These are phyloP conservation scores for Daedaleopsis sinensis DNA, from an alignment of 768 basidiomycete genomes.

Conservation along the genomic window DNA sequence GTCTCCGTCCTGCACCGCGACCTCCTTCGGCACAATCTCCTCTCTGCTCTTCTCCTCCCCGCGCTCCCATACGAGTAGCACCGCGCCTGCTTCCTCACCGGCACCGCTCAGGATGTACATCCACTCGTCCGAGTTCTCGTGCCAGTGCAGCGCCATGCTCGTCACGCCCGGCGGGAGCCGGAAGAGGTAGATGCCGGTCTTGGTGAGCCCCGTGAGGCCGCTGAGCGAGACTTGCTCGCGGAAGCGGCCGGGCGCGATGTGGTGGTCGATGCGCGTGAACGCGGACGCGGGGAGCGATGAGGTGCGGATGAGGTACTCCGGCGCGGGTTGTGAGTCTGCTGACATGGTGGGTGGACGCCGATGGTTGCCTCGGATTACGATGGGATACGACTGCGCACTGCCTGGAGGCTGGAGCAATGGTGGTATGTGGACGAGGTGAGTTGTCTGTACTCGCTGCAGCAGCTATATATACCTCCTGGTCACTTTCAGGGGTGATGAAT, in stretches of 20 bases:
- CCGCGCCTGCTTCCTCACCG: conserved; percentile 17
- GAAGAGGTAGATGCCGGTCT: conserved; percentile 25
- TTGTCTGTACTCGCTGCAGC: too few relatives aligned
- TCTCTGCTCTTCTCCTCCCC: not conserved
- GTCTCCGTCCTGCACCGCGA: conserved; percentile 21
- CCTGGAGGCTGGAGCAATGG: too few relatives aligned
- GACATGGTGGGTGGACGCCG: not conserved
- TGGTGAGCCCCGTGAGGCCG: conserved; percentile 21
- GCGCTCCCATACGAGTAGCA: conserved; percentile 19
- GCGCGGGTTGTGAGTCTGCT: not conserved
- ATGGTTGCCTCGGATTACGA: too few relatives aligned
- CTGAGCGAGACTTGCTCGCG: conserved; percentile 21
- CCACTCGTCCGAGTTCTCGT: conserved; percentile 27
- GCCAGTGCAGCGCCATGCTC: conserved; percentile 25
- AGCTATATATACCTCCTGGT: too few relatives aligned
- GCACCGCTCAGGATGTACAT: conserved; percentile 24
- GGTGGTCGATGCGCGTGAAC: conserved; percentile 10
- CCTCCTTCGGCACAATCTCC: conserved; percentile 17
- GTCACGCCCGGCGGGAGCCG: conserved; percentile 20
- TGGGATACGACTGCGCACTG: too few relatives aligned
- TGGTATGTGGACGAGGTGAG: too few relatives aligned
- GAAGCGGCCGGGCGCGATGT: conserved; percentile 7
- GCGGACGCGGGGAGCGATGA: not conserved
- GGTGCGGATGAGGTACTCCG: conserved; percentile 16
- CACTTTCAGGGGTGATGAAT: too few relatives aligned